Percentiles rank a stretch among this genome's conserved stretches.
Conservation (phyloP, 257 asterid species). For the Craterostigma plantagineum region DNA sequence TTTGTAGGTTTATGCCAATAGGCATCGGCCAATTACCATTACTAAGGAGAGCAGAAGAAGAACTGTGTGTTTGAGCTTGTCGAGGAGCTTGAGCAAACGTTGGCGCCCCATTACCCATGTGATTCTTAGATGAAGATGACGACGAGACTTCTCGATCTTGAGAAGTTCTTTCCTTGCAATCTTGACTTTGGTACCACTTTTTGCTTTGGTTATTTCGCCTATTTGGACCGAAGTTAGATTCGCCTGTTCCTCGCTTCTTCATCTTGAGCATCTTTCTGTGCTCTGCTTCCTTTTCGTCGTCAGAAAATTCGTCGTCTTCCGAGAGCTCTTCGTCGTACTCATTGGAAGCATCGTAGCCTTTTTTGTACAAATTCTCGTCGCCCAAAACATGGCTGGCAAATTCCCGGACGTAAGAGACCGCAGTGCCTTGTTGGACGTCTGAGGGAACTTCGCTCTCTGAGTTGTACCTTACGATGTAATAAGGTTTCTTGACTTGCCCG, state of each 20-base stretch:
- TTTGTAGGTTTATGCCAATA: too few relatives aligned
- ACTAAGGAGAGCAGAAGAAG: constrained; percentile 25
- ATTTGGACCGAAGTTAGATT: constrained; percentile 32
- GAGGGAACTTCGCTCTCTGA: constrained; percentile 60
- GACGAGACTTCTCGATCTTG: constrained; percentile 10
- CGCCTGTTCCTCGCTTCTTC: constrained; percentile 53
- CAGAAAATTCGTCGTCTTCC: constrained; percentile 65
- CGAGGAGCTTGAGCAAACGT: constrained; percentile 20
- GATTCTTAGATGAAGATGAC: constrained; percentile 16
- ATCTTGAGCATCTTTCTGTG: constrained; percentile 41
- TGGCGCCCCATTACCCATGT: constrained; percentile 16
- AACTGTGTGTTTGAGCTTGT: constrained; percentile 14
- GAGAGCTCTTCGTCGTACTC: constrained; percentile 70
- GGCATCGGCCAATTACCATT: constrained; percentile 27
- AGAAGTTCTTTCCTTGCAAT: constrained; percentile 10
- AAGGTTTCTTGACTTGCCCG: constrained; percentile 92
- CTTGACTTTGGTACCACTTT: constrained; percentile 20
- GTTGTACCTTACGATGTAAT: constrained; percentile 74
- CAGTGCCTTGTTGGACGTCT: constrained; percentile 47
- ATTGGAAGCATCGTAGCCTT: constrained; percentile 88
- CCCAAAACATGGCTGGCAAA: constrained; percentile 50
- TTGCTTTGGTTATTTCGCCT: constrained; percentile 21
- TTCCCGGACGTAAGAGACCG: constrained; percentile 57
- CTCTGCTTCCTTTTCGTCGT: constrained; percentile 88
- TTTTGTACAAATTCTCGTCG: constrained; percentile 52